Evolutionary conservation across 2,329 filamentous ascomycete genomes (phyloP), one percentile per base, ranked within the genome.

Genomic region (Ophiocordyceps camponoti-leonardi): DNA sequence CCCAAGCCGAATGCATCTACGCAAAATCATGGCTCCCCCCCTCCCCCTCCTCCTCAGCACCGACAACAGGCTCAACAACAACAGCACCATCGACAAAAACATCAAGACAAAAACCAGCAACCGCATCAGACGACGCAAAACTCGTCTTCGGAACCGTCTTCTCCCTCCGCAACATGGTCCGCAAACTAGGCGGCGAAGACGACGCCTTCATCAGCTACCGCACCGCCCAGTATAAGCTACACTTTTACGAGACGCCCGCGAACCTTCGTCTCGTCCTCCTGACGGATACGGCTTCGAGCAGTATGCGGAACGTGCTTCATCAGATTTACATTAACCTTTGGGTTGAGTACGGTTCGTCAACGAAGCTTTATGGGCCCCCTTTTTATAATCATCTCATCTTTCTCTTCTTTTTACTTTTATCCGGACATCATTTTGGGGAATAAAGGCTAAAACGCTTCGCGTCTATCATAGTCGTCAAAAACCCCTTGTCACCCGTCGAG

Each of bases 261-360:
- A 93, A 86, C 61, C 80, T 94, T 64, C 93, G 94, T 59, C 93
- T 96, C 59, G 87, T 95, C 59, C 86, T 98, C 81, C 72, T 96
- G 58, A 96, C 92, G 22, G 92, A 96, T 65, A 85, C 84, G 35
- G 83, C 79, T 53, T 84, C 86, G 47, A 76, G 83, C 53, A 95
- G 87, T 64, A 90, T 98, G 78, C 78, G 88, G 41, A 86, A 93
- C 55, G 90, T 94, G 20, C 67, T 98, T 57, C 88, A 98, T 61
- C 92, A 98, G 72, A 95, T 98, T 50, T 98, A 95, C 63, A 93
- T 95, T 48, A 96, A 94, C 61, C 75, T 96, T 22, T 98, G 92
- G 68, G 90, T 98, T 18, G 92, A 98, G 67, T 98, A 92, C 57
- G 82, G 83, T 86, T 63, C 48, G 72, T 66, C 28, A 31, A 18